A percentile compares a stretch with the other conserved stretches of the same genome.
Evolutionary conservation across 1,284 basidiomycete species (phyloP).

Genomic region (Ustilago cynodontis): DNA sequence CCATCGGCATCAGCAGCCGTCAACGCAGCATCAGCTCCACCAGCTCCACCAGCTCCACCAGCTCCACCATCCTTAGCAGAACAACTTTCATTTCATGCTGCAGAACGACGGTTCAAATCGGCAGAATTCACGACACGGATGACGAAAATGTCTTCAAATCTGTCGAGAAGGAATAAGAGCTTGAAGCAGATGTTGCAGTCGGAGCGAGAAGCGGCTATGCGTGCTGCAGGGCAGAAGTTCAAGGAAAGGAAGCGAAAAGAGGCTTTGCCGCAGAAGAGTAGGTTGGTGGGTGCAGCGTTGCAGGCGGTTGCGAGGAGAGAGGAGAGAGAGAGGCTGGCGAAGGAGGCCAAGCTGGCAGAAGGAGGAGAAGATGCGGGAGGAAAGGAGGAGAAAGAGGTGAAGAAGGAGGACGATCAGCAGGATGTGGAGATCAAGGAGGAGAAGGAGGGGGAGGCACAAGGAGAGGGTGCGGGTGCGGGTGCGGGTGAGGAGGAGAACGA

Average conservation of each 20-base stretch:
- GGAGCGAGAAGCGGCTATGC: constrained; percentile 59
- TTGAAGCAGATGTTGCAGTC: constrained; percentile 62
- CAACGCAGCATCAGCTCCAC: constrained; percentile 35
- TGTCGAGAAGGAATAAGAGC: constrained; percentile 59
- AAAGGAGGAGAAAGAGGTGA: constrained; percentile 1
- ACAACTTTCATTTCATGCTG: constrained; percentile 45
- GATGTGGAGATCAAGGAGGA: constrained; percentile 4
- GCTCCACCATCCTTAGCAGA: constrained; percentile 47
- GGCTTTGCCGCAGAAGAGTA: constrained; percentile 18
- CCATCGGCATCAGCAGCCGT: constrained; percentile 16
- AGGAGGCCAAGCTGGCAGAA: constrained; percentile 13
- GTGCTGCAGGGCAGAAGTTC: constrained; percentile 38
- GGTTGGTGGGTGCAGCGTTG: constrained; percentile 44
- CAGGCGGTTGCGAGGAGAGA: constrained; percentile 41
- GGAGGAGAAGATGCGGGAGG: not conserved
- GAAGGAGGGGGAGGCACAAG: not conserved
- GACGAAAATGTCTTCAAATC: constrained; percentile 46
- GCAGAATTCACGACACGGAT: constrained; percentile 36
- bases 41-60: constrained; percentile 44
- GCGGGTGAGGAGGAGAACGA: constrained; percentile 9
- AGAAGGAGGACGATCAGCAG: constrained; percentile 1
- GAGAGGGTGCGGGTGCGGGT: too few relatives aligned
- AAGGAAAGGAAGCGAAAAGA: constrained; percentile 47
- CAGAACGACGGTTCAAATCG: constrained; percentile 52
- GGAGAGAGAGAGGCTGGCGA: constrained; percentile 34